Evolutionary conservation across 2,329 filamentous ascomycete species (phyloP).

Genomic region (Monosporascus sp.): DNA sequence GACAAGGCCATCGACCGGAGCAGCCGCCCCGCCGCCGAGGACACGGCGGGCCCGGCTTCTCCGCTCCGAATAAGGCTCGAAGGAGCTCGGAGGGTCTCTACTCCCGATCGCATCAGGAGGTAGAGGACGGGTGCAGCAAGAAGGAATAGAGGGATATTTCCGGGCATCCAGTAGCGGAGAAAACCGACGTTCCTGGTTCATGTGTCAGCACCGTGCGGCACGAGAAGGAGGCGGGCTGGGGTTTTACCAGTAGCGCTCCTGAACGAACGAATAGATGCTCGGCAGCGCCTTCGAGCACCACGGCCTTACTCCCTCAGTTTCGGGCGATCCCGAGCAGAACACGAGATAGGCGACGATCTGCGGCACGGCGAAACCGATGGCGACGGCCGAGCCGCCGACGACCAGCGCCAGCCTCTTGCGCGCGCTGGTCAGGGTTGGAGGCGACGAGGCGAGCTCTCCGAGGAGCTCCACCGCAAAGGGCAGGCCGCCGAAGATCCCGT

Average conservation of each 20-base stretch:
- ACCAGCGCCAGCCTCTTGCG: slow-evolving; percentile 54
- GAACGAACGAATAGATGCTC: slow-evolving; percentile 89
- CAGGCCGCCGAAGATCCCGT: slow-evolving; percentile 78
- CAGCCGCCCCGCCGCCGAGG: slow-evolving; percentile 21
- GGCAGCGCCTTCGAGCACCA: slow-evolving; percentile 76
- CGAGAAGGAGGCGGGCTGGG: slow-evolving; percentile 3
- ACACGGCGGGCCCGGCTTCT: not conserved
- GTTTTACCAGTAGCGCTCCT: slow-evolving; percentile 80
- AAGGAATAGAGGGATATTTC: slow-evolving; percentile 83
- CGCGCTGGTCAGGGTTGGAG: slow-evolving; percentile 33
- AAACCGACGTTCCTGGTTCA: slow-evolving; percentile 74
- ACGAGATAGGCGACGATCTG: slow-evolving; percentile 70
- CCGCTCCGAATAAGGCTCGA: not conserved
- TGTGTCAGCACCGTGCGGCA: slow-evolving; percentile 14
- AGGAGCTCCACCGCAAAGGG: slow-evolving; percentile 56
- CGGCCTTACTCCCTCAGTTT: slow-evolving; percentile 40
- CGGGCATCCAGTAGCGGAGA: slow-evolving; percentile 81
- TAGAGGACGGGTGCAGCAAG: slow-evolving; percentile 74
- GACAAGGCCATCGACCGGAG: slow-evolving; percentile 60
- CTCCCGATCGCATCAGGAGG: slow-evolving; percentile 60
- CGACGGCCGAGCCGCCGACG: slow-evolving; percentile 63
- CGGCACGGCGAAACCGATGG: slow-evolving; percentile 62
- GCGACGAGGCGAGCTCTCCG: slow-evolving; percentile 31
- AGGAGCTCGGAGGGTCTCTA: slow-evolving; percentile 28
- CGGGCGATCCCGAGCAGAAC: slow-evolving; percentile 52